Evolutionary conservation across 495 filamentous ascomycete genomes (phyloP).

Genomic region (Penicillium bialowiezense): DNA sequence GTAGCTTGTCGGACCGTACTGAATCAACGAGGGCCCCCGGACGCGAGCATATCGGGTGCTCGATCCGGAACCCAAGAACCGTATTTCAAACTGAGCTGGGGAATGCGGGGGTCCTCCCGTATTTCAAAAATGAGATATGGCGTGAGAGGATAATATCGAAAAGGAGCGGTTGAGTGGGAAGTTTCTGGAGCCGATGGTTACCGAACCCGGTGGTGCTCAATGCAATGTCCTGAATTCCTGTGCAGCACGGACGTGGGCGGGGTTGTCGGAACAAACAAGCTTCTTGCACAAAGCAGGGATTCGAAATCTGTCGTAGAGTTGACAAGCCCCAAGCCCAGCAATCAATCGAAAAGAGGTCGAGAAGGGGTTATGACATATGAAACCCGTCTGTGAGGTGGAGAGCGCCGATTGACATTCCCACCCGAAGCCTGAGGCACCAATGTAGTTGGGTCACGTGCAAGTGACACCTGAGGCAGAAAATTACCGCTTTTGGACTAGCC

Average conservation of each 20-base stretch:
- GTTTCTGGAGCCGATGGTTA: constrained; percentile 29
- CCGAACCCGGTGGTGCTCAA: constrained; percentile 24
- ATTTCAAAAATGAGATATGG: not conserved
- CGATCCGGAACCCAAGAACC: constrained; percentile 43
- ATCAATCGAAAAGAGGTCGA: constrained; percentile 4
- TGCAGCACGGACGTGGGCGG: constrained; percentile 36
- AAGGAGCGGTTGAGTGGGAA: constrained; percentile 9
- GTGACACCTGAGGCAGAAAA: constrained; percentile 6
- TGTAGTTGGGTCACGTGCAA: constrained; percentile 14
- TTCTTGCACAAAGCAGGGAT: constrained; percentile 19
- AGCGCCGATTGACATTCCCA: constrained; percentile 21
- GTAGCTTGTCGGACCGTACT: constrained; percentile 38
- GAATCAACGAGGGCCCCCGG: constrained; percentile 44
- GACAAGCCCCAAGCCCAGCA: constrained; percentile 15
- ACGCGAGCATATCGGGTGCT: constrained; percentile 49
- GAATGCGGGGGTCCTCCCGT: not conserved
- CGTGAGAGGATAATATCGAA: constrained; percentile 3
- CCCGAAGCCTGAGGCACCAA: constrained; percentile 29
- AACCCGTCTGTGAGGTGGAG: constrained; percentile 31
- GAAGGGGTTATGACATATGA: constrained; percentile 17
- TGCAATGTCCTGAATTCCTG: constrained; percentile 31
- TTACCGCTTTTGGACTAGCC: constrained; percentile 20
- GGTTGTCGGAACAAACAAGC: constrained; percentile 24
- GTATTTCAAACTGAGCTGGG: constrained; percentile 14
- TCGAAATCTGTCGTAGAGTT: constrained; percentile 7